phyloP scores from a whole-genome alignment of 177 flowering plant genomes.

The Telopea speciosissima region DNA sequence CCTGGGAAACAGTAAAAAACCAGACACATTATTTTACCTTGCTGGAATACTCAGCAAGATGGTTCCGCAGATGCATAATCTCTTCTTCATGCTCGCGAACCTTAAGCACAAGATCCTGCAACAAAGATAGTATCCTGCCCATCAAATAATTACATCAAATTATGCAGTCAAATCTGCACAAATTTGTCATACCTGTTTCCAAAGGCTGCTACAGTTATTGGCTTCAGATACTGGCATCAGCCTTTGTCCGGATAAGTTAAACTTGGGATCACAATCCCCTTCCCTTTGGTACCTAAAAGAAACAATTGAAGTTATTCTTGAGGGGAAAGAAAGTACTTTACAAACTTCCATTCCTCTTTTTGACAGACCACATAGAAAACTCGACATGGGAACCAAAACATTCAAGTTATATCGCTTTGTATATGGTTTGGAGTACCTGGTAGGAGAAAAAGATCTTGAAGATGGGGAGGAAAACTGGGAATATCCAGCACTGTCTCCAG shows the following conservation, averaged over 20 bases:
- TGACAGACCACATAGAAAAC: neutral
- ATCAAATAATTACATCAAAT: neutral
- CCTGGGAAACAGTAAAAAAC: neutral
- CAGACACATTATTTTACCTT: slow-evolving; percentile 39
- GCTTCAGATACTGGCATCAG: slow-evolving; percentile 51
- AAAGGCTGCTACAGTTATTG: slow-evolving; percentile 34
- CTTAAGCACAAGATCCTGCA: slow-evolving; percentile 59
- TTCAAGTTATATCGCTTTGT: neutral
- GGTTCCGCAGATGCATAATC: slow-evolving; percentile 62
- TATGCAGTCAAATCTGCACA: neutral
- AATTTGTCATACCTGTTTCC: slow-evolving; percentile 59
- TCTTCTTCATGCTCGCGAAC: slow-evolving; percentile 81
- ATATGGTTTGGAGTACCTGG: slow-evolving; percentile 34
- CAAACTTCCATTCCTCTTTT: neutral
- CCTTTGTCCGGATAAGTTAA: slow-evolving; percentile 46
- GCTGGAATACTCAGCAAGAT: slow-evolving; percentile 75
- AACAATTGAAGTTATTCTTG: neutral
- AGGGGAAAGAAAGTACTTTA: neutral
- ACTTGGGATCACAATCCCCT: slow-evolving; percentile 43
- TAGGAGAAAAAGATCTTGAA: slow-evolving; percentile 46
- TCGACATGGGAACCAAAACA: neutral
- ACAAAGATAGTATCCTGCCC: slow-evolving; percentile 4
- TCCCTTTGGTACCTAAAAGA: slow-evolving; percentile 47
- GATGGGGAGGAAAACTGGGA: slow-evolving; percentile 58
- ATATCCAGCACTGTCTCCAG: slow-evolving; percentile 33